Percentiles rank a stretch among this genome's conserved stretches.
These are phyloP conservation scores for Eucalyptus victrix DNA, from an alignment of 345 rosid genomes.

Conservation along the genomic window DNA sequence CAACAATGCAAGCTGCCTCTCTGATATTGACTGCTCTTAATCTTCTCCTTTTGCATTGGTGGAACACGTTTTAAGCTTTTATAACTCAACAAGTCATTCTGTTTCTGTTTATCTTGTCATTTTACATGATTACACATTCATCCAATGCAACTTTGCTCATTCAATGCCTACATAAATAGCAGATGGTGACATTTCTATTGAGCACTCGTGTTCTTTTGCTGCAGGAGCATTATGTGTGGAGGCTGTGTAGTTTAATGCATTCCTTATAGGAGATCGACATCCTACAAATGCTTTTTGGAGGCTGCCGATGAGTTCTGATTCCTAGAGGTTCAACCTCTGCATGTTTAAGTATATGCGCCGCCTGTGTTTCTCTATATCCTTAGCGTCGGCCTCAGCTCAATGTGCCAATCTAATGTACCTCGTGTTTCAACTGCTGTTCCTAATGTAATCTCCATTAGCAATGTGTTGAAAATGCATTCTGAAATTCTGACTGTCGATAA, in stretches of 20 bases:
- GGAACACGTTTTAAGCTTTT: neutral
- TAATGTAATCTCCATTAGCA: neutral
- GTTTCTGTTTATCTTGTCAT: neutral
- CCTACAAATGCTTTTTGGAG: neutral
- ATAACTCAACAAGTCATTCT: neutral
- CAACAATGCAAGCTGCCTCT: neutral
- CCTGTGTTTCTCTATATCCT: neutral
- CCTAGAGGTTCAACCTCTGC: neutral
- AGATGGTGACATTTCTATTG: neutral
- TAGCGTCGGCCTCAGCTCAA: neutral
- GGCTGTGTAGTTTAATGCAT: neutral
- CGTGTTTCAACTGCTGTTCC: neutral
- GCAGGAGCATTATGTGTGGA: constrained; percentile 23
- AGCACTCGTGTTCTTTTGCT: neutral
- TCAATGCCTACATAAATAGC: neutral
- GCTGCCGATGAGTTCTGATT: neutral
- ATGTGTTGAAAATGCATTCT: neutral
- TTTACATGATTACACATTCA: neutral
- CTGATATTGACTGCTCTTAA: neutral
- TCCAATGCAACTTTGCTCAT: neutral
- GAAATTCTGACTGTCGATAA: neutral
- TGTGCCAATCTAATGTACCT: neutral
- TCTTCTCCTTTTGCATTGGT: neutral
- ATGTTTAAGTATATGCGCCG: neutral
- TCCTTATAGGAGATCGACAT: neutral